These are phyloP conservation scores for Sclerotinia glacialis DNA, from an alignment of 2,329 filamentous ascomycete species.

Conservation along the genomic window DNA sequence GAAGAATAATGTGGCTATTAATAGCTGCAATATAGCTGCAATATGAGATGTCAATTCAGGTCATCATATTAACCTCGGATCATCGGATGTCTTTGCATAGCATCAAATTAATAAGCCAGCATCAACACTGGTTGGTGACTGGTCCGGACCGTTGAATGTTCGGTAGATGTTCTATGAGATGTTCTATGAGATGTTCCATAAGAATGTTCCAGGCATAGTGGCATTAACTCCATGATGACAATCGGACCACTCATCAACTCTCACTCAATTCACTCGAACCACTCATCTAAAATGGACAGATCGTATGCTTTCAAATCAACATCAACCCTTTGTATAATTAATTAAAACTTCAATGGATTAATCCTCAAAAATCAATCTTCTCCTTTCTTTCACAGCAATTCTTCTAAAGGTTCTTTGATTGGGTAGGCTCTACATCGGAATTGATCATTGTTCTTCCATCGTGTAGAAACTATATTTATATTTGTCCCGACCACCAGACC, in stretches of 20 bases:
- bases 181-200: neutral
- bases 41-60: too few species aligned
- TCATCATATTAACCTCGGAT: neutral
- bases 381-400: neutral
- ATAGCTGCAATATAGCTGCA: too few species aligned
- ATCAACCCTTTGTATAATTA: neutral
- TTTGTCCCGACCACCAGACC: too few species aligned
- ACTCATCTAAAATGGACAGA: neutral
- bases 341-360: neutral
- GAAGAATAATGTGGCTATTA: too few species aligned
- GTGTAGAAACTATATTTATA: constrained; percentile 8
- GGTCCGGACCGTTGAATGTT: constrained; percentile 5
- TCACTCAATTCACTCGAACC: constrained; percentile 8
- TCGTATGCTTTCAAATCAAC: constrained; percentile 19
- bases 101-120: neutral
- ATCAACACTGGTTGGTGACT: too few species aligned
- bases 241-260: neutral
- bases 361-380: neutral
- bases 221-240: neutral
- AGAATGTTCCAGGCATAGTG: neutral
- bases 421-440: neutral
- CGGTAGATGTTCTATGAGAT: neutral
- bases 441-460: neutral
- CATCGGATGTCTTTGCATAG: neutral
- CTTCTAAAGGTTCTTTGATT: neutral